phyloP scores from a whole-genome alignment of 768 basidiomycete genomes.

The Cystobasidium ongulense region DNA sequence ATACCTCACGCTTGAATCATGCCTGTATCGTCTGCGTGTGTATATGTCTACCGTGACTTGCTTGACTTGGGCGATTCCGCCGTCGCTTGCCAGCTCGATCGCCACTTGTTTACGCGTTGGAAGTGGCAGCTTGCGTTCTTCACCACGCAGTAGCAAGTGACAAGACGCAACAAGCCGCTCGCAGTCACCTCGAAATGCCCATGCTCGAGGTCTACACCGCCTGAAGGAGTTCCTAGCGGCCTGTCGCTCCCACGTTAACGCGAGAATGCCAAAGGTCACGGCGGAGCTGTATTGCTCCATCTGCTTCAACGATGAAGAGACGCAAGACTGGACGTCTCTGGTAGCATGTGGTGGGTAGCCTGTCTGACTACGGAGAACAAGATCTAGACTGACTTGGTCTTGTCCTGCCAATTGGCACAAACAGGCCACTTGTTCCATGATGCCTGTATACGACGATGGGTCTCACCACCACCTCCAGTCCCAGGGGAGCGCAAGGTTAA shows the following conservation, averaged over 20 bases:
- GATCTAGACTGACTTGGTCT: not conserved
- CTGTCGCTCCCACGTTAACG: too few species aligned
- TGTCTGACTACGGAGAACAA: not conserved
- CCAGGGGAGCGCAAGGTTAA: not conserved
- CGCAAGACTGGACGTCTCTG: conserved; percentile 9
- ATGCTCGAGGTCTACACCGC: too few species aligned
- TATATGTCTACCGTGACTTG: too few species aligned
- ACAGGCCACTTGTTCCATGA: conserved; percentile 19
- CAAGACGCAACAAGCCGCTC: too few species aligned
- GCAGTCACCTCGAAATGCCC: too few species aligned
- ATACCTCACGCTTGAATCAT: too few species aligned
- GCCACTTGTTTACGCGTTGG: not conserved
- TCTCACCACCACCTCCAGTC: not conserved
- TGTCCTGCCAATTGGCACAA: not conserved
- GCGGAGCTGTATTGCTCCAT: conserved; percentile 12
- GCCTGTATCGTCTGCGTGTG: too few species aligned
- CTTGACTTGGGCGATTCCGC: too few species aligned
- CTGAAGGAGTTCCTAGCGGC: too few species aligned
- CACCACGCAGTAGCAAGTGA: too few species aligned
- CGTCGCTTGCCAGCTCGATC: not conserved
- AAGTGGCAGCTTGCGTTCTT: too few species aligned
- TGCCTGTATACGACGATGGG: conserved; percentile 8
- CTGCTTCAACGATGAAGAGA: conserved; percentile 4
- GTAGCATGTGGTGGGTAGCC: conserved; percentile 16
- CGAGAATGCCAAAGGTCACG: conserved; percentile 26